These are phyloP conservation scores for Acmispon strigosus DNA, from an alignment of 306 rosid species.

Conservation along the genomic window DNA sequence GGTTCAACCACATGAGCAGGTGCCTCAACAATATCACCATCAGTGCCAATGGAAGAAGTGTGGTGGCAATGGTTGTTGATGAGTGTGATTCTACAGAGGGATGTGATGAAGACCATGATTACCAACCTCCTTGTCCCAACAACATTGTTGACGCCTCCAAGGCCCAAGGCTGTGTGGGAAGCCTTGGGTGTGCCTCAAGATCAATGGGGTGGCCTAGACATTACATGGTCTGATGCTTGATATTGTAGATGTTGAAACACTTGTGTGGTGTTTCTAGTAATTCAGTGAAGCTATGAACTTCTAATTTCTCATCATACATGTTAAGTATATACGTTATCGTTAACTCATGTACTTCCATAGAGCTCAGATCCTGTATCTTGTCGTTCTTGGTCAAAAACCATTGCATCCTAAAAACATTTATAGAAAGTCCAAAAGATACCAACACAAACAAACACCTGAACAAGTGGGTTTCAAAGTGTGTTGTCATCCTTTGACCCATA, in stretches of 20 bases:
- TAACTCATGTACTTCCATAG: background rate
- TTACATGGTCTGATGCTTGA: constrained; percentile 24
- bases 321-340: background rate
- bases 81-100: constrained; percentile 49
- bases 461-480: too few species aligned
- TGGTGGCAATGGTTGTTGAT: constrained; percentile 46
- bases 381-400: too few species aligned
- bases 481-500: too few species aligned
- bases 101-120: constrained; percentile 40
- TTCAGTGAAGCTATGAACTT: background rate
- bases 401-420: too few species aligned
- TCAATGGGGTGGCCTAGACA: constrained; percentile 21
- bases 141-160: constrained; percentile 40
- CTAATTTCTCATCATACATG: background rate
- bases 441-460: too few species aligned
- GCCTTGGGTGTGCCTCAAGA: constrained; percentile 13
- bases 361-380: background rate
- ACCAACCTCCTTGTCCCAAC: constrained; percentile 39
- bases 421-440: too few species aligned
- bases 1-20: constrained; percentile 37
- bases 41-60: constrained; percentile 32
- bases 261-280: background rate
- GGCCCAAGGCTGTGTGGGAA: constrained; percentile 30
- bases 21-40: constrained; percentile 35
- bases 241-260: background rate